Conservation (phyloP, 768 basidiomycete species). For the Scleroderma citrinum region DNA sequence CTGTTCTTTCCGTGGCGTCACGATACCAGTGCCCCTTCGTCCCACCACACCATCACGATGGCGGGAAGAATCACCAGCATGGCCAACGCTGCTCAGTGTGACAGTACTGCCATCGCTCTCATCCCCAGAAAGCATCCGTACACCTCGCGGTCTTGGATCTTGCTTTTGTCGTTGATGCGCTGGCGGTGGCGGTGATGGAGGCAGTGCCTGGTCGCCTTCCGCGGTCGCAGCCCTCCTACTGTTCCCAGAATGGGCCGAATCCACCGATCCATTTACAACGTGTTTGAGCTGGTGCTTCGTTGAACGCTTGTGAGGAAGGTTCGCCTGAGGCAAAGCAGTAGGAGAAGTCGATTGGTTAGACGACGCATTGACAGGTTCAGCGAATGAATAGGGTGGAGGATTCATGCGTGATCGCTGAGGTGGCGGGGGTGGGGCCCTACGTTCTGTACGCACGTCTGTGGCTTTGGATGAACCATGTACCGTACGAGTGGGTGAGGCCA, state of each 20-base stretch:
- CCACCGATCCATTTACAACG: neutral
- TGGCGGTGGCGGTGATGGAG: neutral
- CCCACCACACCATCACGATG: neutral
- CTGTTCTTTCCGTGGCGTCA: neutral
- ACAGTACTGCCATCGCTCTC: neutral
- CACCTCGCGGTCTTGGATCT: neutral
- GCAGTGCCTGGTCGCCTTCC: neutral
- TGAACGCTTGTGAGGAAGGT: neutral
- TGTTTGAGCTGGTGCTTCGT: neutral
- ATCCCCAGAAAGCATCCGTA: too few species aligned
- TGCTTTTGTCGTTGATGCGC: neutral
- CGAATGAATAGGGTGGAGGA: conserved; percentile 22
- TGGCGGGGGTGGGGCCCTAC: neutral
- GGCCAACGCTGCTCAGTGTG: neutral
- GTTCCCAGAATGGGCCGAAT: neutral
- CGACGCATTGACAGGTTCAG: neutral
- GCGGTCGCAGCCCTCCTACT: neutral
- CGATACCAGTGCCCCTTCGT: neutral
- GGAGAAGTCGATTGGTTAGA: neutral
- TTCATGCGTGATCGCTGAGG: conserved; percentile 17
- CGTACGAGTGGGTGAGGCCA: conserved; percentile 3
- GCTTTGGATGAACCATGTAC: conserved; percentile 1
- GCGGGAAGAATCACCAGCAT: neutral
- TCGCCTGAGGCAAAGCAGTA: neutral
- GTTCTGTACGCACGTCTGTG: conserved; percentile 4